These are phyloP conservation scores for Arthroderma sp. DNA, from an alignment of 2,329 filamentous ascomycete species.

Conservation along the genomic window DNA sequence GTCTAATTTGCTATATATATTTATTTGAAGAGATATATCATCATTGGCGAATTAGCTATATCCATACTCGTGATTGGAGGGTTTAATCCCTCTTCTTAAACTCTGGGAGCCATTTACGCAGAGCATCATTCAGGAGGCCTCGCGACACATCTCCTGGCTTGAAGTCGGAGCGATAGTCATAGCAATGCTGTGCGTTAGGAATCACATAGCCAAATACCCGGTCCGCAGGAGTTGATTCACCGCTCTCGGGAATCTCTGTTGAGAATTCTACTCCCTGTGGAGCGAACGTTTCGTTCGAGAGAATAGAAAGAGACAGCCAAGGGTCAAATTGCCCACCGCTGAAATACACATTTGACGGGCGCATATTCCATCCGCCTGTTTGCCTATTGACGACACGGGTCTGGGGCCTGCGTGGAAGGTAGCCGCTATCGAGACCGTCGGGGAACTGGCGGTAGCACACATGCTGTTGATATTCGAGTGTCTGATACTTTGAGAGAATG, in stretches of 20 bases:
- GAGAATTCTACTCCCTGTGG: conserved; percentile 26
- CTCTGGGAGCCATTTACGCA: conserved; percentile 36
- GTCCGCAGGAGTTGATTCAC: conserved; percentile 20
- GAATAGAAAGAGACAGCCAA: conserved; percentile 36
- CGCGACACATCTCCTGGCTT: conserved; percentile 22
- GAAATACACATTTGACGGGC: conserved; percentile 41
- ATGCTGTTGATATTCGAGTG: conserved; percentile 30
- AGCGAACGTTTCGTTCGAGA: conserved; percentile 29
- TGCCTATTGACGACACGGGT: conserved; percentile 28
- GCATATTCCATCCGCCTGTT: conserved; percentile 40
- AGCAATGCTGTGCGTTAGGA: conserved; percentile 35
- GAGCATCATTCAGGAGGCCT: conserved; percentile 27
- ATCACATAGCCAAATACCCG: conserved; percentile 39
- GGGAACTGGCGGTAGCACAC: conserved; percentile 39
- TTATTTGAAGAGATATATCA: too few relatives aligned
- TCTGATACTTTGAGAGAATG: conserved; percentile 36
- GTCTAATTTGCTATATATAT: too few relatives aligned
- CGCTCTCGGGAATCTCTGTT: conserved; percentile 32
- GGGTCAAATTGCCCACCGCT: conserved; percentile 39
- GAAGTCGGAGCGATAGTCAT: conserved; percentile 31
- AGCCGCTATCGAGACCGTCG: conserved; percentile 22
- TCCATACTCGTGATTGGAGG: too few relatives aligned
- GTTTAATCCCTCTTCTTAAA: conserved; percentile 16
- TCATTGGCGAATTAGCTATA: too few relatives aligned
- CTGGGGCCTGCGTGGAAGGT: conserved; percentile 31